A percentile compares a stretch with the other conserved stretches of the same genome.
Evolutionary conservation across 2,329 filamentous ascomycete genomes (phyloP).

Genomic region (Passalora sequoiae): DNA sequence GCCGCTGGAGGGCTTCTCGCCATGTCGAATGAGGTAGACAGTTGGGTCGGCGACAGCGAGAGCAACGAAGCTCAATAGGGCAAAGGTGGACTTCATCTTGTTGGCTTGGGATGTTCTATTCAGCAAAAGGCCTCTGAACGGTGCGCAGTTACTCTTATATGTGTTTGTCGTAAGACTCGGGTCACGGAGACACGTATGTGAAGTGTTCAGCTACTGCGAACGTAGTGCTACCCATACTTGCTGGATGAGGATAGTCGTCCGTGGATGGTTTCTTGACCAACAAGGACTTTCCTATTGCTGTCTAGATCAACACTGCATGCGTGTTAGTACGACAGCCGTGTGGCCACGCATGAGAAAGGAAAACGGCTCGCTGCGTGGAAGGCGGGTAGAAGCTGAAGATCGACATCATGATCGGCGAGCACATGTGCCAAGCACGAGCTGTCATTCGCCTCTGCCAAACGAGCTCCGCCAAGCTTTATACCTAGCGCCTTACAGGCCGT

Average conservation of each 20-base stretch:
- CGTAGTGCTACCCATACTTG: neutral
- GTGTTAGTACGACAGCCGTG: neutral
- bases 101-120: neutral
- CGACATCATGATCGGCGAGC: conserved; percentile 15
- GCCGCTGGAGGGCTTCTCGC: conserved; percentile 53
- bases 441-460: conserved; percentile 2
- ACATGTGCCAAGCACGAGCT: conserved; percentile 5
- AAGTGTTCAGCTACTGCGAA: neutral
- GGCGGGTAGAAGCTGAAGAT: conserved; percentile 8
- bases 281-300: conserved; percentile 1
- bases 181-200: neutral
- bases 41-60: conserved; percentile 38
- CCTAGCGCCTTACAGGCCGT: neutral
- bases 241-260: neutral
- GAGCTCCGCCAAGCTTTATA: conserved; percentile 1
- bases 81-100: conserved; percentile 20
- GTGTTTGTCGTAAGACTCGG: neutral
- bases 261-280: neutral
- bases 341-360: conserved; percentile 7
- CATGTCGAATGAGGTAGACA: conserved; percentile 60
- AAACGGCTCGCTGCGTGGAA: conserved; percentile 2
- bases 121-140: too few relatives aligned
- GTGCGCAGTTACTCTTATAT: neutral
- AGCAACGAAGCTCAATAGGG: conserved; percentile 13
- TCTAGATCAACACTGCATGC: conserved; percentile 3